Evolutionary conservation across 192 early-diverging fungal species (phyloP).

Genomic region (Piromyces finnis): DNA sequence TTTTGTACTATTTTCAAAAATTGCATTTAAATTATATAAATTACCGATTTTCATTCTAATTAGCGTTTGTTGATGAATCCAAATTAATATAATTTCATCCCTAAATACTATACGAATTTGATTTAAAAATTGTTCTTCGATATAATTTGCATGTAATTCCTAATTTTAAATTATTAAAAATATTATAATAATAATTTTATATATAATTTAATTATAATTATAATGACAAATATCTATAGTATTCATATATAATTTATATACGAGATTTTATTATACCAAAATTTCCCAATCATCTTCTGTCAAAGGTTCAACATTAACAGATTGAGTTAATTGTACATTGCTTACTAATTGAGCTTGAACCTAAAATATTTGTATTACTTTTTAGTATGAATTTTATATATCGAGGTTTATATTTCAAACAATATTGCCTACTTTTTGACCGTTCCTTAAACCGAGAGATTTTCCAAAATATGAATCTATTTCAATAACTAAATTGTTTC

Average conservation of each 20-base stretch:
- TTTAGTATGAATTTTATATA: too few relatives aligned
- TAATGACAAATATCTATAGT: too few relatives aligned
- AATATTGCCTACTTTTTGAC: constrained; percentile 21
- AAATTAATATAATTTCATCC: constrained; percentile 50
- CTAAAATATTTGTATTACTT: too few relatives aligned
- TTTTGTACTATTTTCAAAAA: too few relatives aligned
- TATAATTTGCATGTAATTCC: constrained; percentile 53
- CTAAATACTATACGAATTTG: constrained; percentile 50
- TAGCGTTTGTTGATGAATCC: constrained; percentile 47
- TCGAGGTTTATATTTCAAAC: not conserved
- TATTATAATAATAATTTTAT: too few relatives aligned
- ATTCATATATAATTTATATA: too few relatives aligned
- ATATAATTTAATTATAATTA: too few relatives aligned
- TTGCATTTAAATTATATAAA: too few relatives aligned
- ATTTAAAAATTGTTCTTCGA: constrained; percentile 46
- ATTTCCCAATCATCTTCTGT: constrained; percentile 70
- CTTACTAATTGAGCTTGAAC: constrained; percentile 41
- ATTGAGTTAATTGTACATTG: constrained; percentile 26
- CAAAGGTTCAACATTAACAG: constrained; percentile 47
- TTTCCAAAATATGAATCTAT: constrained; percentile 52
- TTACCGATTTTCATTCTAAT: constrained; percentile 42
- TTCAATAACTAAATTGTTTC: constrained; percentile 23
- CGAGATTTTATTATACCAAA: constrained; percentile 16
- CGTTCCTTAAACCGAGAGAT: constrained; percentile 39
- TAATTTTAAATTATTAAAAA: too few relatives aligned